Evolutionary conservation across 345 rosid genomes (phyloP).

Genomic region (Gossypium longicalyx): DNA sequence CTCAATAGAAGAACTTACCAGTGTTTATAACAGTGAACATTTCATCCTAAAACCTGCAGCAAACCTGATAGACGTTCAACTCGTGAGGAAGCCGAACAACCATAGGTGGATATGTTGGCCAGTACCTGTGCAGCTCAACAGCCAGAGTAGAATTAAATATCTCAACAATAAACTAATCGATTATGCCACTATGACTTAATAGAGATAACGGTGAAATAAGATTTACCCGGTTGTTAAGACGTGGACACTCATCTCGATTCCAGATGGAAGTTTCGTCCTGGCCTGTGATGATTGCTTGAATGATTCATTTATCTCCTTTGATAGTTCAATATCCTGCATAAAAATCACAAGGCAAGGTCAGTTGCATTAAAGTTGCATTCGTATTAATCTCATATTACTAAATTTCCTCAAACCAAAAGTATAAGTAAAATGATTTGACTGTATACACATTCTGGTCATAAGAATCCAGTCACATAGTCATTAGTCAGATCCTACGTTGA

Average conservation of each 20-base stretch:
- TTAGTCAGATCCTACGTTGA: background rate
- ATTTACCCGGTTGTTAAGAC: constrained; percentile 91
- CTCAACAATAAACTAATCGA: background rate
- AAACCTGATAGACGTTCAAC: constrained; percentile 92
- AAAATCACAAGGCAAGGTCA: constrained; percentile 12
- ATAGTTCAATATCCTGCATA: constrained; percentile 87
- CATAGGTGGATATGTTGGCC: constrained; percentile 99
- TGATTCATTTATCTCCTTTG: constrained; percentile 96
- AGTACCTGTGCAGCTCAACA: constrained; percentile 53
- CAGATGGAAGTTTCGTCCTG: constrained; percentile 87
- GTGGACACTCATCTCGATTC: constrained; percentile 98
- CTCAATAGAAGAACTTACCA: background rate
- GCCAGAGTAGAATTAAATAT: constrained; percentile 15
- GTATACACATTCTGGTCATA: background rate
- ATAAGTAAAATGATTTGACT: background rate
- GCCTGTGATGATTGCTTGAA: constrained; percentile 97
- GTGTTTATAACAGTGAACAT: constrained; percentile 2
- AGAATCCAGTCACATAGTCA: background rate
- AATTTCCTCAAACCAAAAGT: background rate
- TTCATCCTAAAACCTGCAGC: constrained; percentile 19
- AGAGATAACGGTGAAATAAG: constrained; percentile 4
- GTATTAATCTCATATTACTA: background rate
- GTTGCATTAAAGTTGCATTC: background rate
- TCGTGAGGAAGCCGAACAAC: constrained; percentile 98
- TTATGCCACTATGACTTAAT: background rate